phyloP scores from a whole-genome alignment of 371 early-diverging fungal genomes.

The Mortierella sp. region DNA sequence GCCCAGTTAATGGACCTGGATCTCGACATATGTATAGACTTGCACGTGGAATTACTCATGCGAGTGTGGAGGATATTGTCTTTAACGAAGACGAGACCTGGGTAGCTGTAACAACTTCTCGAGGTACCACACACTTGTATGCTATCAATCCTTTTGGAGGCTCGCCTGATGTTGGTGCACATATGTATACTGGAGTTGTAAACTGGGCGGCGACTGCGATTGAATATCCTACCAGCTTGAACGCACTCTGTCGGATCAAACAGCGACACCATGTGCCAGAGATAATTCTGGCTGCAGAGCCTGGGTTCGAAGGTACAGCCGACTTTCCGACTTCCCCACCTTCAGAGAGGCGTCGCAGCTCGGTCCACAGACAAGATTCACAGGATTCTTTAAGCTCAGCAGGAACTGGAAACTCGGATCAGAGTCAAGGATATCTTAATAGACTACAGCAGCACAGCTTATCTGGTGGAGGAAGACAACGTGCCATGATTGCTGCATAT shows the following conservation, averaged over 20 bases:
- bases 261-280: slow-evolving; percentile 60
- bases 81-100: slow-evolving; percentile 83
- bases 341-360: slow-evolving; percentile 30
- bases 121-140: slow-evolving; percentile 85
- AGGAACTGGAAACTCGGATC: slow-evolving; percentile 36
- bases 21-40: slow-evolving; percentile 75
- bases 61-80: slow-evolving; percentile 77
- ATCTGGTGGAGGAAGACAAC: slow-evolving; percentile 25
- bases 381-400: slow-evolving; percentile 46
- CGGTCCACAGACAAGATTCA: slow-evolving; percentile 32
- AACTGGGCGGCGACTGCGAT: slow-evolving; percentile 57
- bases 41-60: slow-evolving; percentile 84
- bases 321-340: background rate
- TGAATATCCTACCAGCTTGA: slow-evolving; percentile 51
- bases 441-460: slow-evolving; percentile 19
- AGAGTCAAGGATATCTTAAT: slow-evolving; percentile 29
- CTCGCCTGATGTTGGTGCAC: slow-evolving; percentile 72
- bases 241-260: slow-evolving; percentile 67
- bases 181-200: slow-evolving; percentile 59
- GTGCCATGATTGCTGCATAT: slow-evolving; percentile 43
- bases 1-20: slow-evolving; percentile 34
- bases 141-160: slow-evolving; percentile 81
- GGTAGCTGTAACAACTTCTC: slow-evolving; percentile 81
- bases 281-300: slow-evolving; percentile 29
- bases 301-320: slow-evolving; percentile 4